Conservation (phyloP, 306 rosid species). For the Castanea mollissima region DNA sequence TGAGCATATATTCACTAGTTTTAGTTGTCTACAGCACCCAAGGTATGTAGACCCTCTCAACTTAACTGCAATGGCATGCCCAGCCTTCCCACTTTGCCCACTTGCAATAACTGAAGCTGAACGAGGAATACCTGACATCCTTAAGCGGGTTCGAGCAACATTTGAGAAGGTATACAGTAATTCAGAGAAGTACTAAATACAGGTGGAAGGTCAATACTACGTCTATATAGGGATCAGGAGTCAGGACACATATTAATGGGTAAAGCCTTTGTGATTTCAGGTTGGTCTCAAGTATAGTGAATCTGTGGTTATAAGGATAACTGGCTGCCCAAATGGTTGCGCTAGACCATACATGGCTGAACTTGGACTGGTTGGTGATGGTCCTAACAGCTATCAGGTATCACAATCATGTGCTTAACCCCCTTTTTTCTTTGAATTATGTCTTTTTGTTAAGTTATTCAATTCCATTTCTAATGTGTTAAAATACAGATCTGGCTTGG, state of each 20-base stretch:
- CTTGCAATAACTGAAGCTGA: conserved; percentile 97
- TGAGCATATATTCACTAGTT: conserved; percentile 21
- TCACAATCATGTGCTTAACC: conserved; percentile 24
- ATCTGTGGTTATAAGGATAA: conserved; percentile 82
- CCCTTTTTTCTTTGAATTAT: background rate
- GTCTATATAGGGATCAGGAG: background rate
- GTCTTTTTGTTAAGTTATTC: background rate
- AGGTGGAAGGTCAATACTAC: background rate
- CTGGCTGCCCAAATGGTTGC: conserved; percentile 98
- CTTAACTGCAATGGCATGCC: conserved; percentile 97
- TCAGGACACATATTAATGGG: conserved; percentile 5
- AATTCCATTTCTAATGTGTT: background rate
- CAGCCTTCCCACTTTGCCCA: conserved; percentile 96
- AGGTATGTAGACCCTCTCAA: conserved; percentile 90
- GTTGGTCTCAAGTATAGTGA: conserved; percentile 92
- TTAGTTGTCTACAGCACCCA: conserved; percentile 62
- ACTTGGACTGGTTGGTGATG: conserved; percentile 96
- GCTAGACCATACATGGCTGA: conserved; percentile 99
- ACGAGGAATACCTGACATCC: conserved; percentile 87
- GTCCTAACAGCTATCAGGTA: conserved; percentile 99
- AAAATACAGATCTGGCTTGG: conserved; percentile 87
- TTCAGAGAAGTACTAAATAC: background rate
- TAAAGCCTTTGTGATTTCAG: conserved; percentile 36
- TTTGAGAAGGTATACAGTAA: conserved; percentile 74
- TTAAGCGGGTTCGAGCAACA: conserved; percentile 82